These are phyloP conservation scores for Suhomyces bokatorum DNA, from an alignment of 1,139 yeast species.

Conservation along the genomic window DNA sequence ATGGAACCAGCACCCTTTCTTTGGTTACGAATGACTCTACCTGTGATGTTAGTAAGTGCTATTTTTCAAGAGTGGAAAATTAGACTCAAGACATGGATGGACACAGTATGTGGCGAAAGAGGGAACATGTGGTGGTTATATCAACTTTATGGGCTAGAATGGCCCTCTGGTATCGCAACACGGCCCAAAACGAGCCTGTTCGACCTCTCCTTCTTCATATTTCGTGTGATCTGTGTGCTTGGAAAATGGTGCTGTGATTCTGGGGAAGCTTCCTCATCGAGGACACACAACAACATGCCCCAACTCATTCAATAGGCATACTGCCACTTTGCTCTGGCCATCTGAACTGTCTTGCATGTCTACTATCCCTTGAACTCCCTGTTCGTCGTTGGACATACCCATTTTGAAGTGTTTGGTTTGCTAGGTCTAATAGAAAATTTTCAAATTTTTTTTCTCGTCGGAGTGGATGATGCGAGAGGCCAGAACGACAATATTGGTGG, in stretches of 20 bases:
- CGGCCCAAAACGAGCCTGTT: too few relatives aligned
- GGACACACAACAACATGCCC: neutral
- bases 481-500: neutral
- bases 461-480: conserved; percentile 5
- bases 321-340: neutral
- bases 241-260: neutral
- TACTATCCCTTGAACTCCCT: neutral
- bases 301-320: neutral
- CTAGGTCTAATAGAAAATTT: conserved; percentile 14
- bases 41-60: conserved; percentile 63
- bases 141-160: too few relatives aligned
- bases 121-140: too few relatives aligned
- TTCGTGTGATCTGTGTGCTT: neutral
- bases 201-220: too few relatives aligned
- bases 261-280: neutral
- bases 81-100: neutral
- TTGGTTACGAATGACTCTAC: conserved; percentile 99
- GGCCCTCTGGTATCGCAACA: too few relatives aligned
- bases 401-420: conserved; percentile 17
- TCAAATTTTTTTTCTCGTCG: conserved; percentile 12
- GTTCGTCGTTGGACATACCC: conserved; percentile 13
- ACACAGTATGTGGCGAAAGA: conserved; percentile 37
- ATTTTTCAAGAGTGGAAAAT: conserved; percentile 46
- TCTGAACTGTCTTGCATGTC: neutral
- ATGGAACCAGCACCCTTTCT: conserved; percentile 99